Evolutionary conservation across 208 protist genomes (phyloP).

Genomic region (Leishmania tarentolae): DNA sequence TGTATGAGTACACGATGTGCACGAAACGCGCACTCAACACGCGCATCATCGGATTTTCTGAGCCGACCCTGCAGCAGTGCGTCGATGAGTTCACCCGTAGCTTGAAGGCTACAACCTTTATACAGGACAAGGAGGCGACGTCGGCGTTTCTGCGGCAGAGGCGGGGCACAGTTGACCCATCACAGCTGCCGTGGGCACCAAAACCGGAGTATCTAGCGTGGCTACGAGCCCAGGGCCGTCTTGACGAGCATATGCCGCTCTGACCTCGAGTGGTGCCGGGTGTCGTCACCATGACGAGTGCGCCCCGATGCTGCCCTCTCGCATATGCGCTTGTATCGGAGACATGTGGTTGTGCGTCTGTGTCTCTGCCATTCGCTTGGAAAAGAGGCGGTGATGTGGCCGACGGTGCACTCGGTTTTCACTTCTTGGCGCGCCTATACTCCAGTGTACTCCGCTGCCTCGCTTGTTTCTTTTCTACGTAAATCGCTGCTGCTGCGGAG

Average conservation of each 20-base stretch:
- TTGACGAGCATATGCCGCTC: conserved; percentile 10
- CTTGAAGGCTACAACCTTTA: conserved; percentile 45
- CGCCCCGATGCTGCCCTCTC: too few relatives aligned
- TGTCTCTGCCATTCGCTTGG: background rate
- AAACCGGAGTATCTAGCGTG: conserved; percentile 66
- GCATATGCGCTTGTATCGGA: background rate
- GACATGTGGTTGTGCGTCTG: background rate
- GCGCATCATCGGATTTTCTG: conserved; percentile 85
- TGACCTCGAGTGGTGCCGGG: background rate
- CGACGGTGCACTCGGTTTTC: background rate
- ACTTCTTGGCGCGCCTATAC: background rate
- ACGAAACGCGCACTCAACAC: conserved; percentile 82
- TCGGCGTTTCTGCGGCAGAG: conserved; percentile 45
- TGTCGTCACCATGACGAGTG: background rate
- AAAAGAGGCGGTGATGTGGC: background rate
- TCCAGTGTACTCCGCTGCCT: background rate
- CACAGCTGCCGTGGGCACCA: conserved; percentile 73
- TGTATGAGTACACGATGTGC: conserved; percentile 79
- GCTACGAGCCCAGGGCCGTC: conserved; percentile 58
- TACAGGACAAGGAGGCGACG: conserved; percentile 38
- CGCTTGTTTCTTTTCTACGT: background rate
- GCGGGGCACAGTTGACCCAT: conserved; percentile 55
- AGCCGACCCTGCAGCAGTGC: conserved; percentile 82
- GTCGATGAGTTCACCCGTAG: conserved; percentile 62
- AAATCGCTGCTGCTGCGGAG: background rate